These are phyloP conservation scores for Boletus mariae DNA, from an alignment of 1,284 basidiomycete genomes.

Conservation along the genomic window DNA sequence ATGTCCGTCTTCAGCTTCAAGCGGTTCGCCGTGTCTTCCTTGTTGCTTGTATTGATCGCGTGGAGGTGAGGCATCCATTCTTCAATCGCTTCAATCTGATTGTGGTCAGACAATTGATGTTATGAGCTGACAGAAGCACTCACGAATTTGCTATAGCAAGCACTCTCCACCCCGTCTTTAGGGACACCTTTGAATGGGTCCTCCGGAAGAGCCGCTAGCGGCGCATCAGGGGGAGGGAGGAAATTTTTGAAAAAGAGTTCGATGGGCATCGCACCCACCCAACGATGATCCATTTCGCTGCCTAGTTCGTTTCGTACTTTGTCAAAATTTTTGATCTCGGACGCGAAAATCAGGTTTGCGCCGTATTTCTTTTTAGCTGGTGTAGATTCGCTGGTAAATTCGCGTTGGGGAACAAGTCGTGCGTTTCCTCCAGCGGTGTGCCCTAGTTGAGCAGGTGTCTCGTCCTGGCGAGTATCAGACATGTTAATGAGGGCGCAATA, in stretches of 20 bases:
- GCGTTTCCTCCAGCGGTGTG: background rate
- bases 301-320: background rate
- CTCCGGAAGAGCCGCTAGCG: background rate
- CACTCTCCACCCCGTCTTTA: background rate
- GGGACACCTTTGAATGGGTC: constrained; percentile 1
- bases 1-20: constrained; percentile 1
- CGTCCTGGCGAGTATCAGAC: background rate
- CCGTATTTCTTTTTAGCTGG: background rate
- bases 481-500: background rate
- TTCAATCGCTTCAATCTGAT: background rate
- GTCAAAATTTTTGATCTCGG: background rate
- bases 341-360: background rate
- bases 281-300: background rate
- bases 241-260: background rate
- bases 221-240: background rate
- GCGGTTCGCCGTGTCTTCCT: background rate
- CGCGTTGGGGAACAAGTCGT: background rate
- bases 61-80: background rate
- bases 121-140: background rate
- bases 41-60: background rate
- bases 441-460: too few species aligned
- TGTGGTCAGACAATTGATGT: accelerated
- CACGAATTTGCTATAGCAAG: constrained; percentile 1
- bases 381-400: background rate
- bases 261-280: constrained; percentile 1